Conservation (phyloP, 225 moss, liverwort and hornwort genomes). For the Physcomitrium patens region DNA sequence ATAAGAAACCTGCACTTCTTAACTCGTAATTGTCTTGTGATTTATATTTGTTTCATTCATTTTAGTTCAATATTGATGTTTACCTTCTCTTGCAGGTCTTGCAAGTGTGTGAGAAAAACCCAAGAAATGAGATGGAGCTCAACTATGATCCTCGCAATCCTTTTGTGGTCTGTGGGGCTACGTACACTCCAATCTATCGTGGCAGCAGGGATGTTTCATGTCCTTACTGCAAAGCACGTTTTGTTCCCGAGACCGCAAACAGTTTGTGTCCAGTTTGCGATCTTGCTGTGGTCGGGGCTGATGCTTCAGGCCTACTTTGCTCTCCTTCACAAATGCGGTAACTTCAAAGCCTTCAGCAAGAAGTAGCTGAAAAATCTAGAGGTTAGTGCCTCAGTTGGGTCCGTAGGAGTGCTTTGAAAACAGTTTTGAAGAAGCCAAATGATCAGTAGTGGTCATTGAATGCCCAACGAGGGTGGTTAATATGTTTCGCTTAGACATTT, state of each 20-base stretch:
- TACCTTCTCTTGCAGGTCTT: slow-evolving; percentile 52
- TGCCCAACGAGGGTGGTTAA: slow-evolving; percentile 23
- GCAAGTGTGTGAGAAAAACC: slow-evolving; percentile 83
- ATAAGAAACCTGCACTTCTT: background rate
- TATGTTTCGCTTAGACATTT: slow-evolving; percentile 42
- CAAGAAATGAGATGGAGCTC: slow-evolving; percentile 73
- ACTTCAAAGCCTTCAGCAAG: slow-evolving; percentile 17
- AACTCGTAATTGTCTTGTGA: background rate
- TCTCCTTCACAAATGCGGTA: slow-evolving; percentile 90
- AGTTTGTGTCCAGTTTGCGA: slow-evolving; percentile 90
- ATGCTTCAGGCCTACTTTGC: slow-evolving; percentile 90
- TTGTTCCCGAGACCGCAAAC: slow-evolving; percentile 75
- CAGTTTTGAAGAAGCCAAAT: slow-evolving; percentile 45
- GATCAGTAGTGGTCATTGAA: slow-evolving; percentile 33
- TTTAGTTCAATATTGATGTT: background rate
- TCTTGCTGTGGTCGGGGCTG: slow-evolving; percentile 80
- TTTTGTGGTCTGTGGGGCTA: slow-evolving; percentile 88
- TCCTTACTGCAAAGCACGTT: slow-evolving; percentile 89
- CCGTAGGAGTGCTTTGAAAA: slow-evolving; percentile 33
- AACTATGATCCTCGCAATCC: slow-evolving; percentile 98
- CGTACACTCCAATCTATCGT: slow-evolving; percentile 88
- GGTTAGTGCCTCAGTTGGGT: slow-evolving; percentile 16
- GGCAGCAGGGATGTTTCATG: slow-evolving; percentile 90
- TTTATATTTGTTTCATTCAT: background rate
- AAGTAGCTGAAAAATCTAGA: slow-evolving; percentile 29